These are phyloP conservation scores for Nicotiana benthamiana DNA, from an alignment of 257 asterid species.

Conservation along the genomic window DNA sequence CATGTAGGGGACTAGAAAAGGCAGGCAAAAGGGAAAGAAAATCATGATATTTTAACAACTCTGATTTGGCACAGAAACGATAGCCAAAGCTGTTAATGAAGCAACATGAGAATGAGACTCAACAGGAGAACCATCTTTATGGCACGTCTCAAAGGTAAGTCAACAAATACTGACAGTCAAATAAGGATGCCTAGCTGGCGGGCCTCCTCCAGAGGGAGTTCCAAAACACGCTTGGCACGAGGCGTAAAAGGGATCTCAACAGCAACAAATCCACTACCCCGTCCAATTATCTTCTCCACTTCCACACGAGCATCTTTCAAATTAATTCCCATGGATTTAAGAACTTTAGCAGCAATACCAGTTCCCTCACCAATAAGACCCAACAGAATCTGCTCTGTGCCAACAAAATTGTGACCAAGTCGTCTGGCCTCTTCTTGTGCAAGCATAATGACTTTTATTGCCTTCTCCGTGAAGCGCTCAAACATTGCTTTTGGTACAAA, in stretches of 20 bases:
- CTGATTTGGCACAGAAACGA: not conserved
- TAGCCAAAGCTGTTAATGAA: not conserved
- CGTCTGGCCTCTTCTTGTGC: conserved; percentile 99
- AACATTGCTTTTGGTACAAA: conserved; percentile 79
- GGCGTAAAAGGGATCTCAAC: conserved; percentile 99
- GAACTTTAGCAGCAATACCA: conserved; percentile 98
- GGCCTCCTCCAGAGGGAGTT: conserved; percentile 96
- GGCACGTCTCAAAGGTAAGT: not conserved
- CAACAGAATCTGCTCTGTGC: conserved; percentile 89
- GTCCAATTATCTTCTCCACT: conserved; percentile 94
- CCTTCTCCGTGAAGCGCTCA: conserved; percentile 96
- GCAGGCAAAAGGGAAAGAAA: not conserved
- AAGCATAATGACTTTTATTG: conserved; percentile 95
- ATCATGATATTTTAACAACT: not conserved
- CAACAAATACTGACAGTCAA: not conserved
- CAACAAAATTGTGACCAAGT: conserved; percentile 94
- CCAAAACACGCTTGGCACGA: conserved; percentile 93
- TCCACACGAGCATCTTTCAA: conserved; percentile 98
- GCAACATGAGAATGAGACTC: not conserved
- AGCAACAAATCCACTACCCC: conserved; percentile 97
- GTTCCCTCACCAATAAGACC: conserved; percentile 99
- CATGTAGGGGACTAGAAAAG: not conserved
- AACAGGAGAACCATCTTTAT: not conserved
- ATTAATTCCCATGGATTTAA: conserved; percentile 92
- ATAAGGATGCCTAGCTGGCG: conserved; percentile 79